A percentile compares a stretch with the other conserved stretches of the same genome.
phyloP scores from a whole-genome alignment of 2,329 filamentous ascomycete genomes.

The Hysterium pulicare region DNA sequence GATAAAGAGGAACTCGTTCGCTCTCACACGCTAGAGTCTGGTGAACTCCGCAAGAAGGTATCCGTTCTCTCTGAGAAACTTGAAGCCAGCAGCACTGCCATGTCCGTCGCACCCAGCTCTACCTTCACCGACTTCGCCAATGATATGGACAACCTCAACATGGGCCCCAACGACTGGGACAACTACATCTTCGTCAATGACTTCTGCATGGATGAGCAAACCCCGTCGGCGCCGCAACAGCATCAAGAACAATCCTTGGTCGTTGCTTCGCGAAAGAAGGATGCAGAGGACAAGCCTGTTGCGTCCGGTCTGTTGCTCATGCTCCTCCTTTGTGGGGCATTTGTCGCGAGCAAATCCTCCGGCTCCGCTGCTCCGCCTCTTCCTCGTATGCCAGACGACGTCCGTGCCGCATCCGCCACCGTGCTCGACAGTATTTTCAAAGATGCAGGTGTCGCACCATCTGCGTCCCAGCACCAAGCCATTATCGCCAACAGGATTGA shows the following conservation, averaged over 20 bases:
- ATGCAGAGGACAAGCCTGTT: slow-evolving; percentile 55
- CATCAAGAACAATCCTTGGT: slow-evolving; percentile 38
- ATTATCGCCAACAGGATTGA: slow-evolving; percentile 53
- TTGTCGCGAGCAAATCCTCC: slow-evolving; percentile 84
- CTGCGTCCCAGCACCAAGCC: slow-evolving; percentile 31
- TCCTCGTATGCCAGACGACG: slow-evolving; percentile 74
- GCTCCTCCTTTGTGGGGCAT: slow-evolving; percentile 94
- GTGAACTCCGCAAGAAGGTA: slow-evolving; percentile 89
- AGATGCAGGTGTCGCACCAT: slow-evolving; percentile 62
- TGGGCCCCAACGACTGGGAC: slow-evolving; percentile 76
- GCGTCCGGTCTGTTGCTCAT: slow-evolving; percentile 85
- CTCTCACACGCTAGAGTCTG: slow-evolving; percentile 83
- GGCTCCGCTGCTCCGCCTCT: slow-evolving; percentile 67
- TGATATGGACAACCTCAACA: slow-evolving; percentile 79
- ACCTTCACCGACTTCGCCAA: slow-evolving; percentile 70
- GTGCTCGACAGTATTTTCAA: slow-evolving; percentile 79
- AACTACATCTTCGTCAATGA: slow-evolving; percentile 74
- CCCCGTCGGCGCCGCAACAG: slow-evolving; percentile 25
- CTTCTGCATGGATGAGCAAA: slow-evolving; percentile 57
- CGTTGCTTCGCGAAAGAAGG: slow-evolving; percentile 42
- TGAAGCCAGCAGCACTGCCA: slow-evolving; percentile 53
- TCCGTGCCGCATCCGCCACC: slow-evolving; percentile 72
- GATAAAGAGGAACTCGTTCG: slow-evolving; percentile 93
- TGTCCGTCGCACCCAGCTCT: slow-evolving; percentile 53
- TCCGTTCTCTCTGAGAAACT: slow-evolving; percentile 72